Evolutionary conservation across 2,329 filamentous ascomycete species (phyloP).

Genomic region (Diaporthe longicolla): DNA sequence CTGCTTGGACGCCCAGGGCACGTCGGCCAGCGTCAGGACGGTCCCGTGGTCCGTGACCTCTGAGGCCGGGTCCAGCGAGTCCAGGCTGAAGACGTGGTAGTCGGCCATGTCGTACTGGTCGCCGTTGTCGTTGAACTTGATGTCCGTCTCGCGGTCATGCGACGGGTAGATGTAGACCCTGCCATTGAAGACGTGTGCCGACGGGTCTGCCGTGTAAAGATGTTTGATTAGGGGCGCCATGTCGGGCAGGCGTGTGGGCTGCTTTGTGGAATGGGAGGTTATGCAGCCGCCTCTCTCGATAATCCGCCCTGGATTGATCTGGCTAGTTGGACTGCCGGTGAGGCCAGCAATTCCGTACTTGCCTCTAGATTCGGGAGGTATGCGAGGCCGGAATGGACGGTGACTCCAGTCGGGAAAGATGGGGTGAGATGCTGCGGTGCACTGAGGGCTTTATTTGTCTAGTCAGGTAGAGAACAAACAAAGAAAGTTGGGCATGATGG

Average conservation of each 20-base stretch:
- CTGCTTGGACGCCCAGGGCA: constrained; percentile 85
- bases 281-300: background rate
- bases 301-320: background rate
- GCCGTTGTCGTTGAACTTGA: constrained; percentile 85
- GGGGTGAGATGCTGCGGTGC: too few species aligned
- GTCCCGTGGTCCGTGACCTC: constrained; percentile 80
- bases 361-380: too few species aligned
- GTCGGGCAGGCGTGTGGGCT: constrained; percentile 44
- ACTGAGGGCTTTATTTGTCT: background rate
- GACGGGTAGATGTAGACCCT: constrained; percentile 86
- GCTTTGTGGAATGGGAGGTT: constrained; percentile 45
- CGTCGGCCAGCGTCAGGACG: constrained; percentile 73
- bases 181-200: constrained; percentile 83
- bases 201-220: constrained; percentile 85
- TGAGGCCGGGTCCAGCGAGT: constrained; percentile 57
- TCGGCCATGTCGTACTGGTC: constrained; percentile 89
- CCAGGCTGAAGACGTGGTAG: constrained; percentile 81
- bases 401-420: background rate
- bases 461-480: background rate
- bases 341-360: background rate
- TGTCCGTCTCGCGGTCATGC: constrained; percentile 82
- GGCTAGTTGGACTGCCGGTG: background rate
- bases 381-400: background rate
- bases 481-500: too few species aligned
- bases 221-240: constrained; percentile 78